A percentile compares a stretch with the other conserved stretches of the same genome.
These are phyloP conservation scores for Plasmopara viticola DNA, from an alignment of 352 stramenopile species.

Conservation along the genomic window DNA sequence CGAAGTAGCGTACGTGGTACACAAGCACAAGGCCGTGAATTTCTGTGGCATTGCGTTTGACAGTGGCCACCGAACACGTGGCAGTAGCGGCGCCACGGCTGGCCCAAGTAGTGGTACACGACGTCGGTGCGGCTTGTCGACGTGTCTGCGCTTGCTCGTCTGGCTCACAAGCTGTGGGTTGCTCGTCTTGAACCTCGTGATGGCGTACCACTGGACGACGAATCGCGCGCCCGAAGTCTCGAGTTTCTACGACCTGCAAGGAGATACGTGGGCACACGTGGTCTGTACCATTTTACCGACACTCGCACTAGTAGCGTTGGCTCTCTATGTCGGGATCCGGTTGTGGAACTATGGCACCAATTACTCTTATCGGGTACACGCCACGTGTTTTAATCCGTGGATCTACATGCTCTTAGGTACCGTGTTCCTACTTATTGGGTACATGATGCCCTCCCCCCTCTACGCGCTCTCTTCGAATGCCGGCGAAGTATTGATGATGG, in stretches of 20 bases:
- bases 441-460: constrained; percentile 66
- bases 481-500: constrained; percentile 73
- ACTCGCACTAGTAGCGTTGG: constrained; percentile 57
- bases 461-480: constrained; percentile 72
- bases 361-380: constrained; percentile 81
- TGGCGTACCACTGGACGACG: constrained; percentile 55
- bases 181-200: constrained; percentile 63
- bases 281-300: constrained; percentile 62
- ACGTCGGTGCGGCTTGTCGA: constrained; percentile 35
- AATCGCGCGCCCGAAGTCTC: constrained; percentile 35
- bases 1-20: constrained; percentile 85
- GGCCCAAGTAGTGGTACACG: constrained; percentile 11
- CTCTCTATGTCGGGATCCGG: constrained; percentile 65
- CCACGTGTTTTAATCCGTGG: constrained; percentile 83
- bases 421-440: constrained; percentile 55
- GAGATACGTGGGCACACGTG: constrained; percentile 44
- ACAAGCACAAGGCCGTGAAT: constrained; percentile 88
- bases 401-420: constrained; percentile 85
- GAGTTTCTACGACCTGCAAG: constrained; percentile 72
- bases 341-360: constrained; percentile 84
- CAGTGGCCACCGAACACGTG: constrained; percentile 45
- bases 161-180: constrained; percentile 58
- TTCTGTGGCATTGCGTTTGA: constrained; percentile 89
- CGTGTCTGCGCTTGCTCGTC: constrained; percentile 56
- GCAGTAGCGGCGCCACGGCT: constrained; percentile 19